Percentiles rank a stretch among this genome's conserved stretches.
Evolutionary conservation across 2,329 filamentous ascomycete genomes (phyloP).

Genomic region (Aphanocladium album): DNA sequence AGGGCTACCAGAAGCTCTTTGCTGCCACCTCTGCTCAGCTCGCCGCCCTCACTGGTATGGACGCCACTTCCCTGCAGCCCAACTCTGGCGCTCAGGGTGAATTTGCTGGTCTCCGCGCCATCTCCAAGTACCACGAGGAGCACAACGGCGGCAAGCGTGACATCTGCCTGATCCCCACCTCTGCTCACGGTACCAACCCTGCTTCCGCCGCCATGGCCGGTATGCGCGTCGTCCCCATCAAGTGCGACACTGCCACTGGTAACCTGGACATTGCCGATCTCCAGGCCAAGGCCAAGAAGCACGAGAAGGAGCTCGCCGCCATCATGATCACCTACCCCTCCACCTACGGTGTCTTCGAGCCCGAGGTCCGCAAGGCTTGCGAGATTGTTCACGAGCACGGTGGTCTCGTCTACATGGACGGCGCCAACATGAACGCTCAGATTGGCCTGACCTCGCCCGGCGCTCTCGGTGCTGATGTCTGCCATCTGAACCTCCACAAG

Average conservation of each 20-base stretch:
- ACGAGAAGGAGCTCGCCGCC: slow-evolving; percentile 78
- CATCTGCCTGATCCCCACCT: slow-evolving; percentile 90
- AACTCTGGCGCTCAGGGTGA: slow-evolving; percentile 97
- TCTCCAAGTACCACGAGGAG: slow-evolving; percentile 75
- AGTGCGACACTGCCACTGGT: slow-evolving; percentile 80
- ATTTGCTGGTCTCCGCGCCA: slow-evolving; percentile 83
- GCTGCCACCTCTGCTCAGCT: slow-evolving; percentile 70
- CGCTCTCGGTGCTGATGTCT: slow-evolving; percentile 93
- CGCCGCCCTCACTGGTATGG: slow-evolving; percentile 80
- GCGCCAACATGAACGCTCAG: slow-evolving; percentile 97
- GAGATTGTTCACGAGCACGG: slow-evolving; percentile 80
- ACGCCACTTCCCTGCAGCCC: slow-evolving; percentile 83
- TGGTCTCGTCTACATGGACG: slow-evolving; percentile 97
- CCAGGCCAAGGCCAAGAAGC: slow-evolving; percentile 81
- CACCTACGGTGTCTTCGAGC: slow-evolving; percentile 93
- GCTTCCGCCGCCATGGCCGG: slow-evolving; percentile 94
- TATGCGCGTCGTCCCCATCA: slow-evolving; percentile 88
- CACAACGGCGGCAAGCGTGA: slow-evolving; percentile 68
- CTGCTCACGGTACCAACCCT: slow-evolving; percentile 92
- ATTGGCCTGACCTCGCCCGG: slow-evolving; percentile 93
- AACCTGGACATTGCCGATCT: slow-evolving; percentile 87
- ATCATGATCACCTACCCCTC: slow-evolving; percentile 98
- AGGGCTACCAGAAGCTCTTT: slow-evolving; percentile 68
- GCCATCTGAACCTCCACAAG: slow-evolving; percentile 96
- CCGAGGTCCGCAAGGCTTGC: slow-evolving; percentile 78